A percentile compares a stretch with the other conserved stretches of the same genome.
phyloP scores from a whole-genome alignment of 805 yeast species.

The Candida tibetensis region DNA sequence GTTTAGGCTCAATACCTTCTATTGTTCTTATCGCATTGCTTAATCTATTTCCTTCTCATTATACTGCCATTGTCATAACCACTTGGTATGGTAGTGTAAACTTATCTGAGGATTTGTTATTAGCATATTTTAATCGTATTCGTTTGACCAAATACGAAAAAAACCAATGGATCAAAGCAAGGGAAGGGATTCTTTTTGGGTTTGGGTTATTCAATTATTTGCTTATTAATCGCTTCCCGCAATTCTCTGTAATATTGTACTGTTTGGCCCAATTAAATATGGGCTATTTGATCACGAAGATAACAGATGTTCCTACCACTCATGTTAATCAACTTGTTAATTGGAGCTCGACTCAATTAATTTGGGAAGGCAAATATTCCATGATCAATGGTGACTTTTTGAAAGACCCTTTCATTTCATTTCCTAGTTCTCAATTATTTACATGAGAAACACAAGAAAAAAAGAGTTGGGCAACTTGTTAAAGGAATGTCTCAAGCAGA shows the following conservation, averaged over 20 bases:
- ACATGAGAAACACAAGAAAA: background rate
- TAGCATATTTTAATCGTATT: slow-evolving; percentile 49
- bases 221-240: slow-evolving; percentile 40
- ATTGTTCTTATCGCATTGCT: slow-evolving; percentile 33
- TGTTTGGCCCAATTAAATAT: slow-evolving; percentile 53
- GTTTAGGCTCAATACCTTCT: slow-evolving; percentile 48
- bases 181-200: slow-evolving; percentile 57
- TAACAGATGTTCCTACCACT: slow-evolving; percentile 45
- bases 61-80: slow-evolving; percentile 36
- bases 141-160: slow-evolving; percentile 43
- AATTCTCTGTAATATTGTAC: slow-evolving; percentile 45
- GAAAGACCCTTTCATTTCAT: slow-evolving; percentile 23
- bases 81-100: slow-evolving; percentile 47
- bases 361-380: slow-evolving; percentile 27
- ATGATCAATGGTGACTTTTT: slow-evolving; percentile 22
- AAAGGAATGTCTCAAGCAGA: background rate
- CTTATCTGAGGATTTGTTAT: slow-evolving; percentile 44
- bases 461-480: background rate
- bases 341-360: slow-evolving; percentile 32
- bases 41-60: slow-evolving; percentile 31
- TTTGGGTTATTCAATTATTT: slow-evolving; percentile 49
- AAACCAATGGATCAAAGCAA: slow-evolving; percentile 47
- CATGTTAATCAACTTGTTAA: slow-evolving; percentile 21
- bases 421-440: slow-evolving; percentile 23
- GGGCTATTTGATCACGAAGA: slow-evolving; percentile 53